A percentile compares a stretch with the other conserved stretches of the same genome.
Conservation (phyloP, 2,329 filamentous ascomycete genomes). For the Calonectria crousiana region DNA sequence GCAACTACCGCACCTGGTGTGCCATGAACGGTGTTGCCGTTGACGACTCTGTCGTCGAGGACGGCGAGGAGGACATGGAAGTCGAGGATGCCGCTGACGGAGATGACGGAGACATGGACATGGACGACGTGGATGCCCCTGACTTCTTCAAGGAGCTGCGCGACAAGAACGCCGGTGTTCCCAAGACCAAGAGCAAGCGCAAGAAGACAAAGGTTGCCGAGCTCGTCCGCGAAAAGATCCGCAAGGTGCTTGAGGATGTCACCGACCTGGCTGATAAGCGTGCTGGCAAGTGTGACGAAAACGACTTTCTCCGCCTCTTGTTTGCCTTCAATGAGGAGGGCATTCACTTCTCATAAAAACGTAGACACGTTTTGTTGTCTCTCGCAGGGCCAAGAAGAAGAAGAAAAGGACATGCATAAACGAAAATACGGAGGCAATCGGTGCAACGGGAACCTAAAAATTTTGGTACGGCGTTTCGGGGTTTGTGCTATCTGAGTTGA, state of each 20-base stretch:
- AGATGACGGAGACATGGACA: slow-evolving; percentile 63
- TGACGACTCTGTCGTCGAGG: slow-evolving; percentile 73
- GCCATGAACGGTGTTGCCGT: slow-evolving; percentile 85
- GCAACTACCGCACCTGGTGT: slow-evolving; percentile 92
- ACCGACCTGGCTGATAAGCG: slow-evolving; percentile 86
- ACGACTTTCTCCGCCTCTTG: slow-evolving; percentile 86
- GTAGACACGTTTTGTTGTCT: not conserved
- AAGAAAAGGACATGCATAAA: slow-evolving; percentile 7
- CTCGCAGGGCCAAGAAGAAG: not conserved
- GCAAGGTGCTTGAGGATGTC: slow-evolving; percentile 83
- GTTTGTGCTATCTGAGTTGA: slow-evolving; percentile 23
- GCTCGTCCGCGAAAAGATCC: slow-evolving; percentile 87
- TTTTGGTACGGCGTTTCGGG: slow-evolving; percentile 32
- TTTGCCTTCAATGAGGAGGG: slow-evolving; percentile 90
- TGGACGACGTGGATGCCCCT: slow-evolving; percentile 78
- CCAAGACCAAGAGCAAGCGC: slow-evolving; percentile 76
- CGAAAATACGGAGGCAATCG: not conserved
- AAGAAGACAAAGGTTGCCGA: slow-evolving; percentile 84
- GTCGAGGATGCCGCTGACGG: slow-evolving; percentile 57
- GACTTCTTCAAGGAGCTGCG: slow-evolving; percentile 83
- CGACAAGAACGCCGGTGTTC: slow-evolving; percentile 50
- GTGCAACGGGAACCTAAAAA: slow-evolving; percentile 27
- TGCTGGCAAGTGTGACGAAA: slow-evolving; percentile 89
- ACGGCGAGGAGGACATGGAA: slow-evolving; percentile 54
- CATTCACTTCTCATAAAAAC: slow-evolving; percentile 83